Conservation (phyloP, 805 yeast species). For the Sporopachydermia lactativora region DNA sequence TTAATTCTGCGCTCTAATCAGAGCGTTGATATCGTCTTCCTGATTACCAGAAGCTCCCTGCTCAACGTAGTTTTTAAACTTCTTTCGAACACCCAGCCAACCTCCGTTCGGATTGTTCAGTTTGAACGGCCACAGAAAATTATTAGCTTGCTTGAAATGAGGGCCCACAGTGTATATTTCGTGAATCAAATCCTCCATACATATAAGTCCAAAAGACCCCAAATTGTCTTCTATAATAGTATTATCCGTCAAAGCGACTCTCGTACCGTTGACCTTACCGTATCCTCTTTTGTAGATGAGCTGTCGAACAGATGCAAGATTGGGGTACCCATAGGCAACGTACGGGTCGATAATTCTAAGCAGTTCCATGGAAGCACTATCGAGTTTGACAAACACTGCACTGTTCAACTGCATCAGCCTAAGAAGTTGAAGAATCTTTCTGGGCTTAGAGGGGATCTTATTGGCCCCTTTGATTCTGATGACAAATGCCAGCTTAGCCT, state of each 20-base stretch:
- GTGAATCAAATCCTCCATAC: conserved; percentile 68
- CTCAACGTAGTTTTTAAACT: conserved; percentile 74
- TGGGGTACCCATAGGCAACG: conserved; percentile 75
- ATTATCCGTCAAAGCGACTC: conserved; percentile 59
- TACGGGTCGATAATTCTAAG: conserved; percentile 70
- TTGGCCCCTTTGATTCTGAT: conserved; percentile 69
- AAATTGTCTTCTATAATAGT: conserved; percentile 54
- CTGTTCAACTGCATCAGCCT: conserved; percentile 70
- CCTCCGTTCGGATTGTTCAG: conserved; percentile 75
- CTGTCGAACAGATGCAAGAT: conserved; percentile 56
- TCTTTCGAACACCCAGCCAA: conserved; percentile 58
- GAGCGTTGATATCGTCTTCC: conserved; percentile 63
- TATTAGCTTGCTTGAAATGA: conserved; percentile 74
- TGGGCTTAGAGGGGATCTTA: conserved; percentile 73
- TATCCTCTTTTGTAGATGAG: conserved; percentile 73
- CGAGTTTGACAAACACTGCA: conserved; percentile 65
- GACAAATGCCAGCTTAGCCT: conserved; percentile 54
- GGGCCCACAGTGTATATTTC: conserved; percentile 77
- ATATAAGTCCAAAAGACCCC: conserved; percentile 64
- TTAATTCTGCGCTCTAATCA: conserved; percentile 63
- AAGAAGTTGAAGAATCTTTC: conserved; percentile 66
- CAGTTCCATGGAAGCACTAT: conserved; percentile 70
- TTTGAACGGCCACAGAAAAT: conserved; percentile 80
- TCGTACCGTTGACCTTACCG: conserved; percentile 73
- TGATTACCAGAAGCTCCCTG: conserved; percentile 82